Conservation (phyloP, 2,329 filamentous ascomycete genomes). For the Penicillium expansum region DNA sequence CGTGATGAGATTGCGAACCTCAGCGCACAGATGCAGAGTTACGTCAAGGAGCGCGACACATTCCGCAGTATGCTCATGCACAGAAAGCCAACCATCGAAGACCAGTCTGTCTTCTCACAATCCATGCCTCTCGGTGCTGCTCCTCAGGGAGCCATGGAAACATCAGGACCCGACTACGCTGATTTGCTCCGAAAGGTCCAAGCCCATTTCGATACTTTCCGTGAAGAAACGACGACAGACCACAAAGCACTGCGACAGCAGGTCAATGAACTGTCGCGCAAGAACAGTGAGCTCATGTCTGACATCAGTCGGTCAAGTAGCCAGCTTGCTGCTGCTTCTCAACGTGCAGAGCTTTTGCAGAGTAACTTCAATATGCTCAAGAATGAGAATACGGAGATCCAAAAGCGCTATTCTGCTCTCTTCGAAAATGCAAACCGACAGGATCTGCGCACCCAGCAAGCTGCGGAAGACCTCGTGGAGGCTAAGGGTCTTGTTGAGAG, state of each 20-base stretch:
- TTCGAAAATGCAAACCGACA: slow-evolving; percentile 85
- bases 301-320: slow-evolving; percentile 78
- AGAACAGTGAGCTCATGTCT: slow-evolving; percentile 77
- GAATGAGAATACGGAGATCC: slow-evolving; percentile 78
- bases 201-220: slow-evolving; percentile 82
- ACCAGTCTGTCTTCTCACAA: slow-evolving; percentile 66
- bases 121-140: slow-evolving; percentile 59
- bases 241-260: slow-evolving; percentile 81
- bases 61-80: slow-evolving; percentile 92
- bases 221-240: slow-evolving; percentile 79
- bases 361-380: slow-evolving; percentile 82
- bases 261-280: slow-evolving; percentile 73
- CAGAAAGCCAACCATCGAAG: slow-evolving; percentile 59
- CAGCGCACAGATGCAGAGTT: slow-evolving; percentile 81
- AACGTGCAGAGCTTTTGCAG: slow-evolving; percentile 86
- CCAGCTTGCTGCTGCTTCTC: slow-evolving; percentile 75
- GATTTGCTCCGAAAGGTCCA: slow-evolving; percentile 84
- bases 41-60: slow-evolving; percentile 94
- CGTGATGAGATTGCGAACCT: slow-evolving; percentile 83
- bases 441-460: slow-evolving; percentile 84
- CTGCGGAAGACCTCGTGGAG: slow-evolving; percentile 89
- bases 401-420: slow-evolving; percentile 73
- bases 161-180: slow-evolving; percentile 63
- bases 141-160: slow-evolving; percentile 47
- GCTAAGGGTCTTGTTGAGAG: slow-evolving; percentile 77